Percentiles rank a stretch among this genome's conserved stretches.
Conservation (phyloP, 257 asterid genomes). For the Henckelia pumila region DNA sequence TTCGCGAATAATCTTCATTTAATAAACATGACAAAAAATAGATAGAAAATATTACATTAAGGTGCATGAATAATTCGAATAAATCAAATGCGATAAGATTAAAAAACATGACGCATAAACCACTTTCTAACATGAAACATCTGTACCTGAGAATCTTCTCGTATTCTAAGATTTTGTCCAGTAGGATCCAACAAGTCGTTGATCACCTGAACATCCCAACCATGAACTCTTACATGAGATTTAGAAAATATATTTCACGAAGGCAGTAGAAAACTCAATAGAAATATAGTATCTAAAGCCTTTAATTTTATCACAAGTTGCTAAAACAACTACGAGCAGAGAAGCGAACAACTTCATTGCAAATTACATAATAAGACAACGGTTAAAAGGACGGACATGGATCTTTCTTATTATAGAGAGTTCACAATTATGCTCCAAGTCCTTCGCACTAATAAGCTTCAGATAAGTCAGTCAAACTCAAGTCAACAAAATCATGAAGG, state of each 20-base stretch:
- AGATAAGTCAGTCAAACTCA: slow-evolving; percentile 13
- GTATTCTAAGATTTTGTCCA: slow-evolving; percentile 75
- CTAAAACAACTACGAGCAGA: slow-evolving; percentile 7
- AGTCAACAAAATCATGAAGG: slow-evolving; percentile 16
- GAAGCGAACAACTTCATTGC: slow-evolving; percentile 5
- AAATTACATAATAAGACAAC: slow-evolving; percentile 11
- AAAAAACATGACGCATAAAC: slow-evolving; percentile 18
- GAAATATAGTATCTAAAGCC: slow-evolving; percentile 2
- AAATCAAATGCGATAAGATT: slow-evolving; percentile 16
- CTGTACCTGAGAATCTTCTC: slow-evolving; percentile 79
- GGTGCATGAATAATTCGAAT: slow-evolving; percentile 11
- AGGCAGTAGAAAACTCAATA: slow-evolving; percentile 8
- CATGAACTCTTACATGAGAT: slow-evolving; percentile 23
- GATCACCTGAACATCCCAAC: slow-evolving; percentile 60
- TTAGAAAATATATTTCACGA: slow-evolving; percentile 21
- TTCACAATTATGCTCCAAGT: slow-evolving; percentile 7
- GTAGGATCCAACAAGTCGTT: slow-evolving; percentile 85
- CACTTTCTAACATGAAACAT: slow-evolving; percentile 9
- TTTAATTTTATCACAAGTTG: slow-evolving; percentile 2
- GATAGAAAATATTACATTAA: slow-evolving; percentile 7
- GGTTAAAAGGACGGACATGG: slow-evolving; percentile 10
- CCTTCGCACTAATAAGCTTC: not conserved
- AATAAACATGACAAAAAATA: not conserved
- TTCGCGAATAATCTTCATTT: slow-evolving; percentile 9
- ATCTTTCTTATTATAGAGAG: not conserved